Evolutionary conservation across 176 grass and related monocot genomes (phyloP).

Genomic region (Ananas comosus): DNA sequence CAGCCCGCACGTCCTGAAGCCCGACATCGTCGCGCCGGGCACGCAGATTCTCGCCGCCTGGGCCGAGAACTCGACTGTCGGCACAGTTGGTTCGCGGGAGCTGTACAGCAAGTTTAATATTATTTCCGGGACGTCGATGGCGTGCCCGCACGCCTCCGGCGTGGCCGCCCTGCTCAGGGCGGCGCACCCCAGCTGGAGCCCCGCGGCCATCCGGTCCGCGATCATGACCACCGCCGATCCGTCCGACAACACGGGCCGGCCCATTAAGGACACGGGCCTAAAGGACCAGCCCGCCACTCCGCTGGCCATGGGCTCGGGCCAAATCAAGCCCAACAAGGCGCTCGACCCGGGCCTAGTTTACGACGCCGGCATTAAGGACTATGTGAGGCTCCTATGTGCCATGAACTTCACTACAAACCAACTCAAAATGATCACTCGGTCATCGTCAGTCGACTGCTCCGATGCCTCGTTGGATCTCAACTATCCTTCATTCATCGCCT

Average conservation of each 20-base stretch:
- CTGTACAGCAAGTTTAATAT: constrained; percentile 27
- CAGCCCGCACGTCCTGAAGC: constrained; percentile 49
- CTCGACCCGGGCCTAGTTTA: constrained; percentile 68
- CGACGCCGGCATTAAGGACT: constrained; percentile 45
- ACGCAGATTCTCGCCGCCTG: constrained; percentile 34
- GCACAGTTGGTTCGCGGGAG: constrained; percentile 9
- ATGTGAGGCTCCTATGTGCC: constrained; percentile 50
- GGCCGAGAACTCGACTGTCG: background rate
- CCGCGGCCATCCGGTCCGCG: constrained; percentile 69
- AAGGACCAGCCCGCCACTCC: constrained; percentile 23
- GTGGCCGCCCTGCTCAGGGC: constrained; percentile 50
- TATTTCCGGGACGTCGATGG: constrained; percentile 54
- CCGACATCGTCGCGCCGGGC: constrained; percentile 50
- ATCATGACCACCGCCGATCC: constrained; percentile 58
- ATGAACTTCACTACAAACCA: constrained; percentile 56
- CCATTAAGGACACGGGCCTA: constrained; percentile 35
- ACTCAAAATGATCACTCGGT: constrained; percentile 49
- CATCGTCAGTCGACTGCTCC: constrained; percentile 32
- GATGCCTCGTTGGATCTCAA: constrained; percentile 60
- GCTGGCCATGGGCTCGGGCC: constrained; percentile 53
- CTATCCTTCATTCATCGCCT: constrained; percentile 76
- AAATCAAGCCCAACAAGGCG: constrained; percentile 55
- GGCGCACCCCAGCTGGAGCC: constrained; percentile 36
- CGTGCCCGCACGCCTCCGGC: constrained; percentile 57
- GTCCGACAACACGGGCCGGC: constrained; percentile 31